Conservation (phyloP, 106 monocot species). For the Dendrobium catenatum region DNA sequence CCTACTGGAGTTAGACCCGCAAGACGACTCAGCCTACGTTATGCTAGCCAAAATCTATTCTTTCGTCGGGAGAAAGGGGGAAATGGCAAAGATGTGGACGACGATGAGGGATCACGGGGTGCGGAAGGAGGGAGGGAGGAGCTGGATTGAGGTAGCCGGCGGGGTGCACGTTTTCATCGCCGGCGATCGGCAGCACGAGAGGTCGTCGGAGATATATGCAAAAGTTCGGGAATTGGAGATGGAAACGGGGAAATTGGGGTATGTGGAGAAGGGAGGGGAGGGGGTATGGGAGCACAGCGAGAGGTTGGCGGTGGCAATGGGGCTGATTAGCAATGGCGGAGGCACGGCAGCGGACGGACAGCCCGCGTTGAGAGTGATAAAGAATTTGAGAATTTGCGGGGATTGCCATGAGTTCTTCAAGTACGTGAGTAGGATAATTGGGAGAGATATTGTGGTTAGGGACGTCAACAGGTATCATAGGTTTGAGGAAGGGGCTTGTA, state of each 20-base stretch:
- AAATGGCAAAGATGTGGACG: slow-evolving; percentile 22
- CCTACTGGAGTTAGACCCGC: slow-evolving; percentile 36
- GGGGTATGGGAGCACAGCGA: slow-evolving; percentile 52
- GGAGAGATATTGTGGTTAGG: slow-evolving; percentile 55
- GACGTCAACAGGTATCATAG: slow-evolving; percentile 65
- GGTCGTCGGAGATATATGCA: slow-evolving; percentile 31
- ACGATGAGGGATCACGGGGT: slow-evolving; percentile 44
- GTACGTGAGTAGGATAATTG: slow-evolving; percentile 25
- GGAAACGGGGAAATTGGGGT: slow-evolving; percentile 30
- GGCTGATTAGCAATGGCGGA: slow-evolving; percentile 26
- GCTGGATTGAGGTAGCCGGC: slow-evolving; percentile 60
- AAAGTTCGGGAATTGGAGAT: slow-evolving; percentile 37
- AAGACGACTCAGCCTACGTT: slow-evolving; percentile 55
- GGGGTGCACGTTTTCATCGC: slow-evolving; percentile 51
- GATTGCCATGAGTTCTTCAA: slow-evolving; percentile 68
- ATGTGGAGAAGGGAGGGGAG: slow-evolving; percentile 22
- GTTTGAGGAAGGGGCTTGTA: slow-evolving; percentile 41
- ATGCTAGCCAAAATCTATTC: slow-evolving; percentile 48
- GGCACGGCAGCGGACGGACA: slow-evolving; percentile 17
- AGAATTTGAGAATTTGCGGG: slow-evolving; percentile 60
- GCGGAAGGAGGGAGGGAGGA: slow-evolving; percentile 48
- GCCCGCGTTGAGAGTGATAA: slow-evolving; percentile 44
- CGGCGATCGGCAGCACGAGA: slow-evolving; percentile 28
- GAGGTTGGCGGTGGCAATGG: slow-evolving; percentile 55
- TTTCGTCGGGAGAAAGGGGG: slow-evolving; percentile 19